phyloP scores from a whole-genome alignment of 169 alveolate genomes.

The Perkinsus olseni region DNA sequence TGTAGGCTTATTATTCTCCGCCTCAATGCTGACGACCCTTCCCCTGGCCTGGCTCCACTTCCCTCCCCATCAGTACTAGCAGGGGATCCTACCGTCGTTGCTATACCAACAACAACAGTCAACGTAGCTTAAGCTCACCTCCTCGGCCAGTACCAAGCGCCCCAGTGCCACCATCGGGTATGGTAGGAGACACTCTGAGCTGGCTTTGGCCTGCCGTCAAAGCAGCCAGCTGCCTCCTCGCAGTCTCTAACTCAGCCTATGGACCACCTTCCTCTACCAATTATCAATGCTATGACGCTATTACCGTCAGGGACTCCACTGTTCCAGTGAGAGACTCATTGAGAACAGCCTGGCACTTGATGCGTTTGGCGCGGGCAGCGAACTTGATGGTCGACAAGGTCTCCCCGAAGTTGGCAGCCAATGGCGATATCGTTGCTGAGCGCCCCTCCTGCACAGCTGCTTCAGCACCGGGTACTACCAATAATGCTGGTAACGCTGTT shows the following conservation, averaged over 20 bases:
- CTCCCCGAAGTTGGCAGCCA: slow-evolving; percentile 48
- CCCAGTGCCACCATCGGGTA: background rate
- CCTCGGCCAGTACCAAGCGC: background rate
- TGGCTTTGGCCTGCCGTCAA: background rate
- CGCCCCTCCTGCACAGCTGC: no score
- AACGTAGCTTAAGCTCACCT: background rate
- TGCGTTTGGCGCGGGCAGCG: slow-evolving; percentile 70
- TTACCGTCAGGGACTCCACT: background rate
- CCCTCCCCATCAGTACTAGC: background rate
- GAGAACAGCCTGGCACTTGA: slow-evolving; percentile 62
- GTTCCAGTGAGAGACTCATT: slow-evolving; percentile 38
- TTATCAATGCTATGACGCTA: background rate
- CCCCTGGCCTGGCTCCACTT: background rate
- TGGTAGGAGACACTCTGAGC: background rate
- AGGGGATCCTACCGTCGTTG: background rate
- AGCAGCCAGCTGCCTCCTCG: background rate
- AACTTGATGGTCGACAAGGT: slow-evolving; percentile 65
- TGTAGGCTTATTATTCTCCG: background rate
- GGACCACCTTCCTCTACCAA: background rate
- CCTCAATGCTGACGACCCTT: background rate
- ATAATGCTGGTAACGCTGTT: slow-evolving; percentile 34
- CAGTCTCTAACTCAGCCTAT: background rate
- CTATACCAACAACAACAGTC: background rate
- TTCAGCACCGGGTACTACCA: background rate
- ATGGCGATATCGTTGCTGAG: slow-evolving; percentile 26